Percentiles rank a stretch among this genome's conserved stretches.
Conservation (phyloP, 768 basidiomycete genomes). For the Boletus coccyginus region DNA sequence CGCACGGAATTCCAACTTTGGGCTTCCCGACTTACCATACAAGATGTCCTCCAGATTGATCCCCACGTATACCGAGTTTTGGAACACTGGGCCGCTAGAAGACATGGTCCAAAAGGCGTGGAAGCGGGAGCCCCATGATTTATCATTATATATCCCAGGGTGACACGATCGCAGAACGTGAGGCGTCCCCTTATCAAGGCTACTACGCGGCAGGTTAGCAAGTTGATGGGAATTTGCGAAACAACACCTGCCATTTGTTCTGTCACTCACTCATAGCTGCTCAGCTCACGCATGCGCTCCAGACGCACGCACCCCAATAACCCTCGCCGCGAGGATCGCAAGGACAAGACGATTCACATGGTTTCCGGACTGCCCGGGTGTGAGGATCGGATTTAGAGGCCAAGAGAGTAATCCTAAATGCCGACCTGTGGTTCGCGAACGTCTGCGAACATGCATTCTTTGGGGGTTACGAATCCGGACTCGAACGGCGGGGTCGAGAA, state of each 20-base stretch:
- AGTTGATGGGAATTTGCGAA: too few species aligned
- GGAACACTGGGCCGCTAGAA: conserved; percentile 18
- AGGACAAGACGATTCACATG: too few species aligned
- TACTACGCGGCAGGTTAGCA: neutral
- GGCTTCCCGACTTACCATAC: conserved; percentile 16
- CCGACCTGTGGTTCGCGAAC: too few species aligned
- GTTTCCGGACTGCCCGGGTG: neutral
- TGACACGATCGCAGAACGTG: neutral
- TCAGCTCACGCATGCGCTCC: neutral
- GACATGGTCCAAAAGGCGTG: conserved; percentile 9
- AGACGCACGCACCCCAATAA: neutral
- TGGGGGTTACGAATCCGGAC: neutral
- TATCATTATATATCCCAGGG: conserved; percentile 8
- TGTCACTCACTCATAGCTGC: neutral
- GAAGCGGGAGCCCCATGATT: neutral
- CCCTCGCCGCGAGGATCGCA: neutral
- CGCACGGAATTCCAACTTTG: too few species aligned
- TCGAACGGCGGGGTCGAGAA: neutral
- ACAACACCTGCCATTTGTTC: neutral
- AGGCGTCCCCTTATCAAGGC: neutral
- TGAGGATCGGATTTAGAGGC: neutral
- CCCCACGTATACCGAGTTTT: conserved; percentile 22
- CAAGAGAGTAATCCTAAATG: neutral
- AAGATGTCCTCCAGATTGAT: conserved; percentile 25
- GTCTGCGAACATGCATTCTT: neutral